These are phyloP conservation scores for Exophiala calicioides DNA, from an alignment of 2,329 filamentous ascomycete genomes.

Conservation along the genomic window DNA sequence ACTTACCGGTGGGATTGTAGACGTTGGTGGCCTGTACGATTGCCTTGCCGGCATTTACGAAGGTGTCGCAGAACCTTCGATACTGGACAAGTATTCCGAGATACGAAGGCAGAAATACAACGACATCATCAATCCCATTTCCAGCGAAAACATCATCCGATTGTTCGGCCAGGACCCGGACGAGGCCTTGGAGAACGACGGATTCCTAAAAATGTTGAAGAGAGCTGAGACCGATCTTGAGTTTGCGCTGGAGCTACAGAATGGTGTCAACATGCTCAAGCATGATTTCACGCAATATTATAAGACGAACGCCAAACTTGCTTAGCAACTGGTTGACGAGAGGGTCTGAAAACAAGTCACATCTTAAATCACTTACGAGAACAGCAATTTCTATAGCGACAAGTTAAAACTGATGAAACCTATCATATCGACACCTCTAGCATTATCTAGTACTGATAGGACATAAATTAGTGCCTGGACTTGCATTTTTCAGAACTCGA, in stretches of 20 bases:
- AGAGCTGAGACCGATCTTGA: conserved; percentile 36
- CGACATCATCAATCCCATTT: conserved; percentile 43
- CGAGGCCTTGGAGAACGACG: conserved; percentile 39
- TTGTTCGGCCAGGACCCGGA: conserved; percentile 40
- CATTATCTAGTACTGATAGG: too few species aligned
- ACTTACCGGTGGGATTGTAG: conserved; percentile 65
- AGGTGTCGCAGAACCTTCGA: conserved; percentile 41
- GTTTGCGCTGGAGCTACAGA: conserved; percentile 24
- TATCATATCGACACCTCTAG: too few species aligned
- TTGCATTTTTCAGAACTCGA: too few species aligned
- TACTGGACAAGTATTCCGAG: conserved; percentile 47
- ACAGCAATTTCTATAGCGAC: too few species aligned
- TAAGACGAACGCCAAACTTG: too few species aligned
- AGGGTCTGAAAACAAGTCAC: too few species aligned
- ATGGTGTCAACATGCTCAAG: conserved; percentile 11
- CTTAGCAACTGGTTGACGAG: too few species aligned
- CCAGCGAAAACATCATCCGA: conserved; percentile 45
- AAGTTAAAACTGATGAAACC: too few species aligned
- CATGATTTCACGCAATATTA: conserved; percentile 28
- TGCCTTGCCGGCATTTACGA: conserved; percentile 53
- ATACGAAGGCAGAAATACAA: conserved; percentile 43
- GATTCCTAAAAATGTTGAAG: conserved; percentile 39
- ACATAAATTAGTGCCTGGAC: too few species aligned
- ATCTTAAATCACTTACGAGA: too few species aligned
- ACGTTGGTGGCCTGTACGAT: conserved; percentile 62